phyloP scores from a whole-genome alignment of 106 monocot genomes.

The Apostasia ramifera region DNA sequence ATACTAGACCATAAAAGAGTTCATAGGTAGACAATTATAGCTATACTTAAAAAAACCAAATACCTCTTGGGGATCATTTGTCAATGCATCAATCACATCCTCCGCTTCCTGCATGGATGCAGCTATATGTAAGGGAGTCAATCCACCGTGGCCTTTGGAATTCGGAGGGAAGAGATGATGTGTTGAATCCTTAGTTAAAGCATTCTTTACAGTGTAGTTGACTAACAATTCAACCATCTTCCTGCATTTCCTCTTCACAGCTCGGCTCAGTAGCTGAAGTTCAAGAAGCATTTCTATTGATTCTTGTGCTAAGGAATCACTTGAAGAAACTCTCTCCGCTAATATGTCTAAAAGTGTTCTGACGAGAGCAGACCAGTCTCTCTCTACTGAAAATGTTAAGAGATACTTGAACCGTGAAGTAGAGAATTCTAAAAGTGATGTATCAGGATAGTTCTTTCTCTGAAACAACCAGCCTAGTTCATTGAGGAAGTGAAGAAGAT shows the following conservation, averaged over 20 bases:
- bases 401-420: constrained; percentile 70
- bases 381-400: constrained; percentile 67
- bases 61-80: constrained; percentile 96
- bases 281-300: constrained; percentile 68
- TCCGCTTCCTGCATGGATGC: constrained; percentile 66
- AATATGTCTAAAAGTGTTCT: constrained; percentile 70
- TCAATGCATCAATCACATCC: constrained; percentile 83
- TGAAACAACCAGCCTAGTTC: constrained; percentile 99
- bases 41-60: not conserved
- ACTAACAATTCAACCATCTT: constrained; percentile 90
- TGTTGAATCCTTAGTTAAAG: constrained; percentile 16
- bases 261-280: constrained; percentile 71
- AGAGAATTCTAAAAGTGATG: constrained; percentile 43
- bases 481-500: constrained; percentile 75
- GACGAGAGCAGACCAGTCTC: constrained; percentile 65
- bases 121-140: constrained; percentile 91
- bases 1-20: not conserved
- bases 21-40: not conserved
- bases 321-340: constrained; percentile 35
- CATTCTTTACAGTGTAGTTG: constrained; percentile 32
- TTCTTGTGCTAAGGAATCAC: constrained; percentile 36
- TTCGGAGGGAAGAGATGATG: constrained; percentile 68
- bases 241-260: constrained; percentile 81
- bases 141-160: constrained; percentile 57
- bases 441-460: constrained; percentile 20